These are phyloP conservation scores for Fomitiporia mediterranea DNA, from an alignment of 1,284 basidiomycete species.

Conservation along the genomic window DNA sequence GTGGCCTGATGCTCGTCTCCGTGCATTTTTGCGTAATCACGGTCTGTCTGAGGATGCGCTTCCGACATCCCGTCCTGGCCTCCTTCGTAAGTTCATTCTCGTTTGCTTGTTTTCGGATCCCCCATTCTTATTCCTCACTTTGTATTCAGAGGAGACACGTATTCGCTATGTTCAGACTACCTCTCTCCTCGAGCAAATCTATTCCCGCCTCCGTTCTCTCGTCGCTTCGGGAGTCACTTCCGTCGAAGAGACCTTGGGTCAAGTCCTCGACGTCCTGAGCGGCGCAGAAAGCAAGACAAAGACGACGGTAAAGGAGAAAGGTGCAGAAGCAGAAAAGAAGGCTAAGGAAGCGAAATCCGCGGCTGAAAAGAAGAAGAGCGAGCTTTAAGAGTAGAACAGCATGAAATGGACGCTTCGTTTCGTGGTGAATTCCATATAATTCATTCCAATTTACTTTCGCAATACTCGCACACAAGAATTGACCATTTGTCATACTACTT, in stretches of 20 bases:
- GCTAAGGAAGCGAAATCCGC: slow-evolving; percentile 28
- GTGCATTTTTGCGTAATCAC: slow-evolving; percentile 74
- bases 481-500: no score
- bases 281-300: slow-evolving; percentile 34
- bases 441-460: no score
- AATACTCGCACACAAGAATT: no score
- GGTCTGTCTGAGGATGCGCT: slow-evolving; percentile 65
- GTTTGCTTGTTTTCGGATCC: not conserved
- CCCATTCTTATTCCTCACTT: slow-evolving; percentile 6
- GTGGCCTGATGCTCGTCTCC: slow-evolving; percentile 89
- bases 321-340: slow-evolving; percentile 33
- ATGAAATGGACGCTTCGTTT: not conserved
- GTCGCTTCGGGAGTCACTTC: slow-evolving; percentile 59
- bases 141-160: slow-evolving; percentile 59
- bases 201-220: slow-evolving; percentile 54
- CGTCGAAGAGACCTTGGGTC: slow-evolving; percentile 62
- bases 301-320: slow-evolving; percentile 30
- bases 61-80: slow-evolving; percentile 59
- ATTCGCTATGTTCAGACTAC: slow-evolving; percentile 70
- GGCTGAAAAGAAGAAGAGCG: slow-evolving; percentile 26
- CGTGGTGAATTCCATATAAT: no score
- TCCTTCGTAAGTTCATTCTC: slow-evolving; percentile 50
- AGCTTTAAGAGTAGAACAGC: slow-evolving; percentile 1
- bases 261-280: slow-evolving; percentile 41
- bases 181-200: slow-evolving; percentile 51